A percentile compares a stretch with the other conserved stretches of the same genome.
Conservation (phyloP, 2,329 filamentous ascomycete genomes). For the Lithohypha guttulata region DNA sequence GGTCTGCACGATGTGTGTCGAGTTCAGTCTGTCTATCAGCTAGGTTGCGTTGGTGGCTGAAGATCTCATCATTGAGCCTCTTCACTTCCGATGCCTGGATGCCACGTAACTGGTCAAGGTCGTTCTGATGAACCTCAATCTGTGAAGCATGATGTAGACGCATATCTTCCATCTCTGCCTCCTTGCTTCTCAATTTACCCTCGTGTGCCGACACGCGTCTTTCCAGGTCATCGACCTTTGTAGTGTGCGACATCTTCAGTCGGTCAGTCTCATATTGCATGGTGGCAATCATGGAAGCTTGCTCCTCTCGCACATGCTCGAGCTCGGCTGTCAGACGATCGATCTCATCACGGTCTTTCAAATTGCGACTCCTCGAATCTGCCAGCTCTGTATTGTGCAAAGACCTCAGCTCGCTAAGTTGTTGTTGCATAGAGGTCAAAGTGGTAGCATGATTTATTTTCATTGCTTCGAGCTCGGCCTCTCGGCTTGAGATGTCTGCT, state of each 20-base stretch:
- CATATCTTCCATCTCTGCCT: neutral
- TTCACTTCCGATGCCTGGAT: neutral
- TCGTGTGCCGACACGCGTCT: neutral
- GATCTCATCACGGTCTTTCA: neutral
- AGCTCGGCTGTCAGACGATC: neutral
- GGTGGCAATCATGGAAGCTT: neutral
- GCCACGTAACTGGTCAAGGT: neutral
- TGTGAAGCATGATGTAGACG: neutral
- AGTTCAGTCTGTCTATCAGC: neutral
- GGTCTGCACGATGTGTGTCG: neutral
- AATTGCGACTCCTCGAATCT: constrained; percentile 26
- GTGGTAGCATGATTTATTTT: neutral
- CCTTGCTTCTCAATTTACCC: neutral
- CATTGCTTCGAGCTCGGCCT: constrained; percentile 10
- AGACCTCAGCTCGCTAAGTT: neutral
- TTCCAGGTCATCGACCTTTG: neutral
- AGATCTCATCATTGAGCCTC: neutral
- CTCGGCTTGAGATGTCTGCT: constrained; percentile 17
- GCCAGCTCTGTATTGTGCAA: constrained; percentile 15
- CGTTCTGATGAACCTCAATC: neutral
- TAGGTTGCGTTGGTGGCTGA: neutral
- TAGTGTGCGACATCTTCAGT: neutral
- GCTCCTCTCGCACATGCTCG: neutral
- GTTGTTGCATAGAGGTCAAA: neutral
- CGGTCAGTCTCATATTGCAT: neutral